phyloP scores from a whole-genome alignment of 495 filamentous ascomycete genomes.

The Penicillium pancosmium region DNA sequence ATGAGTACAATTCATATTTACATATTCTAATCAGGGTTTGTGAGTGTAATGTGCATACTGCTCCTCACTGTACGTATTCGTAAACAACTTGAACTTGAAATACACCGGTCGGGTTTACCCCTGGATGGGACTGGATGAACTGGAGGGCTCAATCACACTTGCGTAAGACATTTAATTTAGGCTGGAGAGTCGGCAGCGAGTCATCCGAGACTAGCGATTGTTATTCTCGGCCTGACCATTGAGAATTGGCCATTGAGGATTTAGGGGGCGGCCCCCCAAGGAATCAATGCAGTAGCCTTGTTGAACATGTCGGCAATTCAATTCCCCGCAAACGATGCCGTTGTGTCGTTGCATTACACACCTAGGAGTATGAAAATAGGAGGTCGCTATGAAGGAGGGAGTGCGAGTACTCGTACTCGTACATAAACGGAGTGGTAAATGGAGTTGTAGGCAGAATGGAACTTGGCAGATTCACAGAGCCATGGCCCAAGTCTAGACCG shows the following conservation, averaged over 20 bases:
- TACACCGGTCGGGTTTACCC: not conserved
- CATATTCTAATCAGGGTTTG: no score
- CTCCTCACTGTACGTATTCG: no score
- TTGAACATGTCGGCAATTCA: not conserved
- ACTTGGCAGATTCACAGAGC: no score
- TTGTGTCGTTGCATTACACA: not conserved
- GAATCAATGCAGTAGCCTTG: constrained; percentile 3
- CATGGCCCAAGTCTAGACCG: constrained; percentile 16
- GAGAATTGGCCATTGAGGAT: not conserved
- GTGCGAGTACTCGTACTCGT: no score
- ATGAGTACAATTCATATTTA: no score
- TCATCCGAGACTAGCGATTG: constrained; percentile 2
- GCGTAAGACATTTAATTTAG: constrained; percentile 1
- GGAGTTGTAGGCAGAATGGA: not conserved
- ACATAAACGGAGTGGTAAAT: no score
- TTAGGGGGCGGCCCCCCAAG: no score
- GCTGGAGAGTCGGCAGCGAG: not conserved
- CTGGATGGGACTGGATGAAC: not conserved
- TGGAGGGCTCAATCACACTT: not conserved
- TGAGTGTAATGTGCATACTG: no score
- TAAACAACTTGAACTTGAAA: no score
- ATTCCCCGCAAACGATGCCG: not conserved
- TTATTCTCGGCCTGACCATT: not conserved
- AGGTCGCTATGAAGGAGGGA: not conserved
- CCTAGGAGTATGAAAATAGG: not conserved